These are phyloP conservation scores for Cryptococcus neoformans DNA, from an alignment of 1,284 basidiomycete species.

Conservation along the genomic window DNA sequence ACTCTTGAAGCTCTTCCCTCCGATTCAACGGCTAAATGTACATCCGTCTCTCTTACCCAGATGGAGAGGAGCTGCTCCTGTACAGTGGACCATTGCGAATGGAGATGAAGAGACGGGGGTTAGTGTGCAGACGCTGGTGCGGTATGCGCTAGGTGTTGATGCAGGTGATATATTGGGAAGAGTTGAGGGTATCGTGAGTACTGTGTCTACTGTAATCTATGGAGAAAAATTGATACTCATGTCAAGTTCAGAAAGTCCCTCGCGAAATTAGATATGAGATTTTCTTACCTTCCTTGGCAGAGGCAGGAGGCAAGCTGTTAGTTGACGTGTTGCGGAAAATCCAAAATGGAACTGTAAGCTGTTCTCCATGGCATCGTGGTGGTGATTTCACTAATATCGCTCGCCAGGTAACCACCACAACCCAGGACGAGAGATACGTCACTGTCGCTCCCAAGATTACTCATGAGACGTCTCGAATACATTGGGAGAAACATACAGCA, in stretches of 20 bases:
- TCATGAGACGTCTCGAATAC: constrained; percentile 56
- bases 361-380: neutral
- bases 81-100: constrained; percentile 77
- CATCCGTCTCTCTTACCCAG: constrained; percentile 86
- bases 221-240: neutral
- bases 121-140: constrained; percentile 55
- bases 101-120: constrained; percentile 64
- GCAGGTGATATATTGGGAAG: constrained; percentile 48
- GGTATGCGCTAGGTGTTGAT: constrained; percentile 45
- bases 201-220: neutral
- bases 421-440: constrained; percentile 53
- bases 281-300: constrained; percentile 42
- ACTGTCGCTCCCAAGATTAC: constrained; percentile 64
- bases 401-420: constrained; percentile 52
- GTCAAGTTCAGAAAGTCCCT: neutral
- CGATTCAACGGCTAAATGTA: constrained; percentile 72
- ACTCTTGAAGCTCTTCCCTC: constrained; percentile 65
- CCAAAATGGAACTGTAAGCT: constrained; percentile 55
- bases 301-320: constrained; percentile 65
- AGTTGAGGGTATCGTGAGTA: constrained; percentile 38
- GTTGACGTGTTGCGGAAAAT: constrained; percentile 67
- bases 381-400: neutral
- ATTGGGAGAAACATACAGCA: constrained; percentile 61
- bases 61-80: constrained; percentile 89
- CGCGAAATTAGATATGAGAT: neutral